Conservation (phyloP, 2,329 filamentous ascomycete genomes). For the Penicillium sp. region DNA sequence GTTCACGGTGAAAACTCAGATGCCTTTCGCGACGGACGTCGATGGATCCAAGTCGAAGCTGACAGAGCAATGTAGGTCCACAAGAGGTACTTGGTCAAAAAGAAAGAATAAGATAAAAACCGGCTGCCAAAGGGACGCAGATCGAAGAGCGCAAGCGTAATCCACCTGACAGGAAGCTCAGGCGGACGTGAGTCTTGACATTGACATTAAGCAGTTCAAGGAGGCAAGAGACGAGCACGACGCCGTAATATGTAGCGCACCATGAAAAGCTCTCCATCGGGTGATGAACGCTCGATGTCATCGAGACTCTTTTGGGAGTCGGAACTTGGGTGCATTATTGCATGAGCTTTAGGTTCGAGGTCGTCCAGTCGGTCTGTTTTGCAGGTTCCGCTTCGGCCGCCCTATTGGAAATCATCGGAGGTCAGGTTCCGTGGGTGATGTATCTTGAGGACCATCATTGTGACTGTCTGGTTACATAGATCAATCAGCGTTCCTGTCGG, state of each 20-base stretch:
- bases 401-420: conserved; percentile 22
- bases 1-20: neutral
- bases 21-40: neutral
- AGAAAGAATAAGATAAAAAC: neutral
- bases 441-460: conserved; percentile 14
- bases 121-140: conserved; percentile 1
- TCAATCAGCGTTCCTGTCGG: conserved; percentile 13
- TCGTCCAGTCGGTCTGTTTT: conserved; percentile 10
- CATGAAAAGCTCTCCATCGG: conserved; percentile 2
- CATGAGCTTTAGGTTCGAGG: conserved; percentile 5
- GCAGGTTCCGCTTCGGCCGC: neutral
- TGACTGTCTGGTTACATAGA: conserved; percentile 20
- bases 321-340: conserved; percentile 4
- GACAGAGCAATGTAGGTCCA: conserved; percentile 2
- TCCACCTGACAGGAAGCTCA: conserved; percentile 1
- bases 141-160: conserved; percentile 2
- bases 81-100: conserved; percentile 2
- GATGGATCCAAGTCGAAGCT: neutral
- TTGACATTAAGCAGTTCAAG: neutral
- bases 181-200: conserved; percentile 3
- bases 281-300: conserved; percentile 24
- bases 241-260: conserved; percentile 19
- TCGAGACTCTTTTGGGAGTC: conserved; percentile 10
- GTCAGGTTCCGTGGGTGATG: conserved; percentile 6
- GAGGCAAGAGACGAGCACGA: conserved; percentile 2